A percentile compares a stretch with the other conserved stretches of the same genome.
Conservation (phyloP, 2,329 filamentous ascomycete species). For the Phialemoniopsis sp. region DNA sequence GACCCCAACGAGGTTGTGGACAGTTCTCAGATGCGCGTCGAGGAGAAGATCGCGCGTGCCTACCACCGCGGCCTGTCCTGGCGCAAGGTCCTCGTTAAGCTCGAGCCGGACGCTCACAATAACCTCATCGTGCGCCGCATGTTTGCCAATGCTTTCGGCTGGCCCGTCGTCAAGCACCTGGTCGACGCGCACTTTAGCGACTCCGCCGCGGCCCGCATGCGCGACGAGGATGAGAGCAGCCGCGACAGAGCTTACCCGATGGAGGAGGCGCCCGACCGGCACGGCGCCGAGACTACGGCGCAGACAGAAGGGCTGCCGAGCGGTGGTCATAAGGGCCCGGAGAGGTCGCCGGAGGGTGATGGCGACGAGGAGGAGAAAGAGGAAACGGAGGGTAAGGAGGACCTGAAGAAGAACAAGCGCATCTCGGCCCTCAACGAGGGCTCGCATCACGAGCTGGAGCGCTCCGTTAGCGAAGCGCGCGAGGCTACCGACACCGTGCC, state of each 20-base stretch:
- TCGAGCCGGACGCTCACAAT: slow-evolving; percentile 97
- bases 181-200: slow-evolving; percentile 93
- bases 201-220: slow-evolving; percentile 57
- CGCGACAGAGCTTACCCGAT: slow-evolving; percentile 64
- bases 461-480: slow-evolving; percentile 19
- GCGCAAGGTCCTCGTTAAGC: slow-evolving; percentile 92
- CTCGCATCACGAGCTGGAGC: no score
- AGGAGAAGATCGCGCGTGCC: slow-evolving; percentile 95
- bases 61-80: slow-evolving; percentile 91
- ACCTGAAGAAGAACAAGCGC: no score
- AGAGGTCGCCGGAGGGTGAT: background rate
- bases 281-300: slow-evolving; percentile 61
- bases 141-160: slow-evolving; percentile 96
- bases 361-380: no score
- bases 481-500: slow-evolving; percentile 42
- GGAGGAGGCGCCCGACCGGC: slow-evolving; percentile 48
- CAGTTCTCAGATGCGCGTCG: slow-evolving; percentile 75
- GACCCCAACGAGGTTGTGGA: slow-evolving; percentile 46
- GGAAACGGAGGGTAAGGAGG: no score
- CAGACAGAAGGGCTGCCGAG: slow-evolving; percentile 13
- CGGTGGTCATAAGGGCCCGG: slow-evolving; percentile 21
- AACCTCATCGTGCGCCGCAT: slow-evolving; percentile 95
- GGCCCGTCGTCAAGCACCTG: slow-evolving; percentile 93
- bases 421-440: no score
- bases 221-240: slow-evolving; percentile 64